A percentile compares a stretch with the other conserved stretches of the same genome.
These are phyloP conservation scores for Ochetophila trinervis DNA, from an alignment of 306 rosid genomes.

Conservation along the genomic window DNA sequence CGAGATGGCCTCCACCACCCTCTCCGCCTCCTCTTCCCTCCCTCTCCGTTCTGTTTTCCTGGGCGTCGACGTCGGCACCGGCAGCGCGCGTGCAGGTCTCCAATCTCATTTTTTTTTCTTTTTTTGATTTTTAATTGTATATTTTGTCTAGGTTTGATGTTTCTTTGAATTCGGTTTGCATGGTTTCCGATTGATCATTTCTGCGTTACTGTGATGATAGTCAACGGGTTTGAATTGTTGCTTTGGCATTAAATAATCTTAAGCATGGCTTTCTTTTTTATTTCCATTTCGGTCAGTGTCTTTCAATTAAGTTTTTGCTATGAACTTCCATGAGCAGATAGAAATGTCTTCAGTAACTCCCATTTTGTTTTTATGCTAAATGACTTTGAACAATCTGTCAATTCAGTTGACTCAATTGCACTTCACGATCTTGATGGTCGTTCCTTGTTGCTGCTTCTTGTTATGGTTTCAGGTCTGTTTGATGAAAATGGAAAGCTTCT, in stretches of 20 bases:
- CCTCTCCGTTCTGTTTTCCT: constrained; percentile 56
- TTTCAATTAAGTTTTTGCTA: too few species aligned
- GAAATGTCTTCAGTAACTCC: background rate
- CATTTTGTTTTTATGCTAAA: background rate
- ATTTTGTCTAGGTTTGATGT: background rate
- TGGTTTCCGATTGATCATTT: too few species aligned
- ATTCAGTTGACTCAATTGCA: background rate
- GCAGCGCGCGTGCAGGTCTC: constrained; percentile 93
- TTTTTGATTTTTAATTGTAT: background rate
- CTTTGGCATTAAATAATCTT: too few species aligned
- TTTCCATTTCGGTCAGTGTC: too few species aligned
- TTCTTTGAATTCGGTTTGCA: too few species aligned
- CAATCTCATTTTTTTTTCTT: background rate
- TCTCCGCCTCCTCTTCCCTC: constrained; percentile 13
- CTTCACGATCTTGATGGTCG: background rate
- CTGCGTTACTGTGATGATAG: too few species aligned
- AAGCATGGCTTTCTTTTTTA: too few species aligned
- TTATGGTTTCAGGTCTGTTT: constrained; percentile 58
- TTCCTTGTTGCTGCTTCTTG: background rate
- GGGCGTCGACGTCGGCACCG: constrained; percentile 94
- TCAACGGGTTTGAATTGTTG: too few species aligned
- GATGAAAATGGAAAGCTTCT: constrained; percentile 87
- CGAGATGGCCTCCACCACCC: constrained; percentile 46
- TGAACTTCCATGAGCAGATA: too few species aligned
- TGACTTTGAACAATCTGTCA: background rate